These are phyloP conservation scores for Mucor racemosus DNA, from an alignment of 371 early-diverging fungal species.

Conservation along the genomic window DNA sequence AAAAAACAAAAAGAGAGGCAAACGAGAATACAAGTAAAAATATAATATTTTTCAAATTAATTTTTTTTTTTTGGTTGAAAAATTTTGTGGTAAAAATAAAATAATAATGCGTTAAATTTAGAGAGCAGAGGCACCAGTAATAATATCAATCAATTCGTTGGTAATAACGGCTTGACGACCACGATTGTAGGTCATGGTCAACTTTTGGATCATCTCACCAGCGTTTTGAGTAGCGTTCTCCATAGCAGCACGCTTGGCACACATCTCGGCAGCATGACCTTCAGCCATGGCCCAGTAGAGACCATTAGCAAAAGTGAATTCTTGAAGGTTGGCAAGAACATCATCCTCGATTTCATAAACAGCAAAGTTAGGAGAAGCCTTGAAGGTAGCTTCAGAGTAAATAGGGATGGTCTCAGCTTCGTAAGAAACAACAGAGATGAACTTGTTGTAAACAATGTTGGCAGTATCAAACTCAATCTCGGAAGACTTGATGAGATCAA, in stretches of 20 bases:
- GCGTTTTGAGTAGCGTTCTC: slow-evolving; percentile 99
- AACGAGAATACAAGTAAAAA: neutral
- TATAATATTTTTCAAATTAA: neutral
- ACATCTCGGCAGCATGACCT: slow-evolving; percentile 97
- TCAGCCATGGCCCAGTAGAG: slow-evolving; percentile 96
- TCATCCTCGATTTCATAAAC: slow-evolving; percentile 93
- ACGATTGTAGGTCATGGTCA: slow-evolving; percentile 91
- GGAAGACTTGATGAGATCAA: slow-evolving; percentile 74
- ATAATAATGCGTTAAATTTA: slow-evolving; percentile 40
- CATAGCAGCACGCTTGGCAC: slow-evolving; percentile 98
- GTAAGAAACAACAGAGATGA: slow-evolving; percentile 93
- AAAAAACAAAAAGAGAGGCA: neutral
- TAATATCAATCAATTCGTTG: slow-evolving; percentile 95
- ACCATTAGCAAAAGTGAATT: slow-evolving; percentile 93
- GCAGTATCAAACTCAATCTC: slow-evolving; percentile 75
- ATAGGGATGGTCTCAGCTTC: slow-evolving; percentile 76
- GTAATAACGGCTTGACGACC: slow-evolving; percentile 97
- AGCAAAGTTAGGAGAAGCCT: slow-evolving; percentile 84
- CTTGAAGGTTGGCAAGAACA: slow-evolving; percentile 86
- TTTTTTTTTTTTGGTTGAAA: neutral
- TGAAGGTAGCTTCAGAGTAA: slow-evolving; percentile 74
- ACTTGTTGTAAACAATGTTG: slow-evolving; percentile 92
- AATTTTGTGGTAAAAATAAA: neutral
- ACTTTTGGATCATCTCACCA: slow-evolving; percentile 79
- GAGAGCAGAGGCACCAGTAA: slow-evolving; percentile 92